Conservation (phyloP, 2,329 filamentous ascomycete species). For the Neophaeococcomyces mojaviensis region DNA sequence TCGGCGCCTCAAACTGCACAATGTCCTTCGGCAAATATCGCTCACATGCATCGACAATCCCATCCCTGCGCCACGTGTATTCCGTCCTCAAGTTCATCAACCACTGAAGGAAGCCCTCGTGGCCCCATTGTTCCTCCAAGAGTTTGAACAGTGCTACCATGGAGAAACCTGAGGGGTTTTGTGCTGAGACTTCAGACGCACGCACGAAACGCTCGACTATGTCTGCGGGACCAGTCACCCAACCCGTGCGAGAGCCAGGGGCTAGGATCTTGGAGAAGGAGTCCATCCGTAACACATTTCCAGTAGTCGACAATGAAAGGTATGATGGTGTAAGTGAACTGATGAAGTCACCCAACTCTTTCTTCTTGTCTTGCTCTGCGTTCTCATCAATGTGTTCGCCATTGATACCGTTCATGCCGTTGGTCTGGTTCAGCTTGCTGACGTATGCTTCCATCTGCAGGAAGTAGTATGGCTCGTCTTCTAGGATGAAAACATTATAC, state of each 20-base stretch:
- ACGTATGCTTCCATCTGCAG: slow-evolving; percentile 73
- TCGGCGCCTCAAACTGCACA: slow-evolving; percentile 70
- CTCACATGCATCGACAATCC: slow-evolving; percentile 72
- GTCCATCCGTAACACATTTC: slow-evolving; percentile 81
- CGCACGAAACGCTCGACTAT: slow-evolving; percentile 74
- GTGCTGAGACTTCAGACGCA: slow-evolving; percentile 74
- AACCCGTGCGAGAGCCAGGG: slow-evolving; percentile 74
- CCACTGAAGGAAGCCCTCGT: slow-evolving; percentile 83
- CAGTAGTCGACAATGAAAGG: slow-evolving; percentile 74
- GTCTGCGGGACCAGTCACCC: slow-evolving; percentile 82
- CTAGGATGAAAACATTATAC: slow-evolving; percentile 78
- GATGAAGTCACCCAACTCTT: slow-evolving; percentile 50
- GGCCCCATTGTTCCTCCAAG: slow-evolving; percentile 89
- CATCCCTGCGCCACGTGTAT: slow-evolving; percentile 73
- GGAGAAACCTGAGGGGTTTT: slow-evolving; percentile 76
- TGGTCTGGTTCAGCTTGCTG: slow-evolving; percentile 26
- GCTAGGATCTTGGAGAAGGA: slow-evolving; percentile 89
- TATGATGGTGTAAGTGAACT: slow-evolving; percentile 64
- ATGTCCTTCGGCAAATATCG: slow-evolving; percentile 65
- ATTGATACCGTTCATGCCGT: not conserved
- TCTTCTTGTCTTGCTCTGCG: not conserved
- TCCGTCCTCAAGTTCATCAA: slow-evolving; percentile 69
- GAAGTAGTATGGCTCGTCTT: slow-evolving; percentile 94
- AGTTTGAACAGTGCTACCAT: slow-evolving; percentile 83
- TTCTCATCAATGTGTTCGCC: not conserved